Percentiles rank a stretch among this genome's conserved stretches.
Conservation (phyloP, 176 grass and related monocot genomes). For the Paspalum vaginatum region DNA sequence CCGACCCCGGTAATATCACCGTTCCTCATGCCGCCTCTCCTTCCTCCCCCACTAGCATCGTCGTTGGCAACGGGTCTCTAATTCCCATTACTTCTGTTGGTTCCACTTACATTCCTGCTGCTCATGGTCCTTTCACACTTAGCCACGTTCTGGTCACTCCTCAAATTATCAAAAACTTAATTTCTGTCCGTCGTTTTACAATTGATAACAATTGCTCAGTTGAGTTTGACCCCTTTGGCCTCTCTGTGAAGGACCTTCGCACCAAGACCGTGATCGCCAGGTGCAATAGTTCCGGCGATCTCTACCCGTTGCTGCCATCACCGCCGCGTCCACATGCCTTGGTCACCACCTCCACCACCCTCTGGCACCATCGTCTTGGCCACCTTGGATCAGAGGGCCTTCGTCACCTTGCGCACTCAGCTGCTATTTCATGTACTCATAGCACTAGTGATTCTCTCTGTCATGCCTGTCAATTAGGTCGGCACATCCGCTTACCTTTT, state of each 20-base stretch:
- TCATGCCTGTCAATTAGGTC: too few relatives aligned
- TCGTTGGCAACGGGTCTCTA: background rate
- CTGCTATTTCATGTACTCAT: too few relatives aligned
- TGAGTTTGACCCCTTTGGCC: background rate
- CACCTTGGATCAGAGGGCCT: too few relatives aligned
- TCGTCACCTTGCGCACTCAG: too few relatives aligned
- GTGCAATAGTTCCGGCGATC: background rate
- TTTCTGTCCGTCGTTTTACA: background rate
- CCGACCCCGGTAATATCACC: background rate
- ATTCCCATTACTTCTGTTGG: background rate
- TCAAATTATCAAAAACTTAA: too few relatives aligned
- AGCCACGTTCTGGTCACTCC: too few relatives aligned
- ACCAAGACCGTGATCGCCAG: too few relatives aligned
- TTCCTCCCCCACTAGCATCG: too few relatives aligned
- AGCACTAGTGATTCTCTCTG: too few relatives aligned
- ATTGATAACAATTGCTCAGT: background rate
- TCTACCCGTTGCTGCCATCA: background rate
- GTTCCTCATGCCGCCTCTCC: background rate
- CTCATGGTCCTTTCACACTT: background rate
- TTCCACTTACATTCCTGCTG: background rate
- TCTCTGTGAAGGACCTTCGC: too few relatives aligned
- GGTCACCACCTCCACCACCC: background rate
- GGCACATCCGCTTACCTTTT: too few relatives aligned
- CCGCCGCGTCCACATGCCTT: background rate
- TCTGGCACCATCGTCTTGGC: too few relatives aligned